Conservation (phyloP, 805 yeast species). For the Candida nanaspora region DNA sequence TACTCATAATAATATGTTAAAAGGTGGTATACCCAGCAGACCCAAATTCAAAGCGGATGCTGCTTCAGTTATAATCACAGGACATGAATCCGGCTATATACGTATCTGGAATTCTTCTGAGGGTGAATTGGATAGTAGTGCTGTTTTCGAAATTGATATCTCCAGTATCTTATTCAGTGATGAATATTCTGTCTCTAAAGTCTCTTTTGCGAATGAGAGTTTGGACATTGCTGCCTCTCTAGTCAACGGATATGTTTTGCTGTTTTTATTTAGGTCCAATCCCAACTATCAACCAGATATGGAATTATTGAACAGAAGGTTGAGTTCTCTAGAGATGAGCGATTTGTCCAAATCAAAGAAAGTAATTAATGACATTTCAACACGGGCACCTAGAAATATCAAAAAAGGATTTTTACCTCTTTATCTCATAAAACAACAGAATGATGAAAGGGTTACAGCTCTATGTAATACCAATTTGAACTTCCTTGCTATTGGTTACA, state of each 20-base stretch:
- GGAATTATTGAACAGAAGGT: slow-evolving; percentile 14
- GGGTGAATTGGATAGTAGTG: slow-evolving; percentile 56
- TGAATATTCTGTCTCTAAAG: slow-evolving; percentile 41
- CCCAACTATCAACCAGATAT: slow-evolving; percentile 31
- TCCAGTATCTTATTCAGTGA: slow-evolving; percentile 38
- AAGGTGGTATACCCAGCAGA: slow-evolving; percentile 73
- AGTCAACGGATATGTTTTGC: slow-evolving; percentile 62
- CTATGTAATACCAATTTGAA: slow-evolving; percentile 70
- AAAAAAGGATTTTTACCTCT: slow-evolving; percentile 61
- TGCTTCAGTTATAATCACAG: slow-evolving; percentile 65
- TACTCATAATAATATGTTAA: slow-evolving; percentile 47
- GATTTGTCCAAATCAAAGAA: slow-evolving; percentile 21
- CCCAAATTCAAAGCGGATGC: slow-evolving; percentile 41
- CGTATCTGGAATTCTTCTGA: slow-evolving; percentile 80
- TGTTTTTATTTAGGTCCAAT: slow-evolving; percentile 65
- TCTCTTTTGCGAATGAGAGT: slow-evolving; percentile 74
- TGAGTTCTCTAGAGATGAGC: slow-evolving; percentile 23
- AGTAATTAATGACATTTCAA: slow-evolving; percentile 37
- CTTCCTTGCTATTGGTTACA: slow-evolving; percentile 75
- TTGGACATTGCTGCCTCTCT: slow-evolving; percentile 68
- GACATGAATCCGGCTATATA: slow-evolving; percentile 80
- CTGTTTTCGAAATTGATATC: slow-evolving; percentile 54
- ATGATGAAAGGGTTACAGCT: slow-evolving; percentile 47
- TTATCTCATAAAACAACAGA: slow-evolving; percentile 32
- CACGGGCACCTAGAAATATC: slow-evolving; percentile 42